A percentile compares a stretch with the other conserved stretches of the same genome.
These are phyloP conservation scores for Chlorella sp. DNA, from an alignment of 139 green algal species.

Conservation along the genomic window DNA sequence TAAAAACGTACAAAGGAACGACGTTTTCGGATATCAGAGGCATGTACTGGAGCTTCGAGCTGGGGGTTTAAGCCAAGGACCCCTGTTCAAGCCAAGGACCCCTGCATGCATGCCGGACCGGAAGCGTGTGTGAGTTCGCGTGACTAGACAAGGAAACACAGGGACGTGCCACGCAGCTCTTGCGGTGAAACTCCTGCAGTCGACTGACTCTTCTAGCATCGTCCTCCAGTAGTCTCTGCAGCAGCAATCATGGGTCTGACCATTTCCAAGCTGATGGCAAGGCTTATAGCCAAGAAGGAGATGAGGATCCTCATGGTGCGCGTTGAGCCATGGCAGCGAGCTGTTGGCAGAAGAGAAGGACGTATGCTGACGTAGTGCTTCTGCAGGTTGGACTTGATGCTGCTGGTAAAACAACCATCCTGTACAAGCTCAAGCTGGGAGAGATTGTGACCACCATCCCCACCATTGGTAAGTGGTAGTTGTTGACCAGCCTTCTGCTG, in stretches of 20 bases:
- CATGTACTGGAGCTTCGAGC: too few relatives aligned
- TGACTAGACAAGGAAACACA: too few relatives aligned
- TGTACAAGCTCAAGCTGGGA: conserved; percentile 99
- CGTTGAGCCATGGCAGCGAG: background rate
- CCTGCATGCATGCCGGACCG: too few relatives aligned
- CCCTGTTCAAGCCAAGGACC: too few relatives aligned
- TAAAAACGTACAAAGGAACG: too few relatives aligned
- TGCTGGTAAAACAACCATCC: conserved; percentile 98
- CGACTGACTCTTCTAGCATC: too few relatives aligned
- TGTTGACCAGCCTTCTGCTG: too few relatives aligned
- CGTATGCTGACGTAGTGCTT: background rate
- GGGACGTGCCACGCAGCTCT: too few relatives aligned
- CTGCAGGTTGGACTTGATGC: conserved; percentile 91
- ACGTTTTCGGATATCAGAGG: too few relatives aligned
- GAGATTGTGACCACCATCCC: conserved; percentile 98
- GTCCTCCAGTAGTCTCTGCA: background rate
- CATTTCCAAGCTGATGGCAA: conserved; percentile 87
- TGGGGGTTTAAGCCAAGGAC: too few relatives aligned
- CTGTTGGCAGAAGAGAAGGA: background rate
- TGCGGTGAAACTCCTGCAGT: too few relatives aligned
- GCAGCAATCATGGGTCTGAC: conserved; percentile 81
- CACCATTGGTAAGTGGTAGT: conserved; percentile 93
- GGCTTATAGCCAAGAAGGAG: conserved; percentile 92
- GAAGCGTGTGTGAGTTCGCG: too few relatives aligned
- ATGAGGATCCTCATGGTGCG: conserved; percentile 98